Percentiles rank a stretch among this genome's conserved stretches.
phyloP scores from a whole-genome alignment of 1,284 basidiomycete genomes.

The Ustanciosporium gigantosporum region DNA sequence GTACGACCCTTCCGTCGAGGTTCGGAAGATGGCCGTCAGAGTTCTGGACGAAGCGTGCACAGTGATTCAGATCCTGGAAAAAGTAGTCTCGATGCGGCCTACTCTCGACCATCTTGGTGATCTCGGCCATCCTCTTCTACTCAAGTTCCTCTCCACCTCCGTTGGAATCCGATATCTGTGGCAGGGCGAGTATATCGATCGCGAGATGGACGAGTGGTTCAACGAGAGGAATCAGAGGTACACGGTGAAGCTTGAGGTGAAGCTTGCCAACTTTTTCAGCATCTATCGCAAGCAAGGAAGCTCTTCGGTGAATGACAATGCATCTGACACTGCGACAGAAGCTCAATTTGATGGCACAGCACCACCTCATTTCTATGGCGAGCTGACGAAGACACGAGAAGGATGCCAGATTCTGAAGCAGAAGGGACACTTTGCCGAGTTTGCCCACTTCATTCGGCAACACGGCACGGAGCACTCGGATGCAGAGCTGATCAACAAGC shows the following conservation, averaged over 20 bases:
- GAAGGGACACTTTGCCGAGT: slow-evolving; percentile 87
- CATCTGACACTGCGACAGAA: background rate
- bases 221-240: slow-evolving; percentile 79
- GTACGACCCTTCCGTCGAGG: slow-evolving; percentile 86
- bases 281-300: slow-evolving; percentile 64
- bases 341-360: slow-evolving; percentile 72
- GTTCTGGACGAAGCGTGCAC: slow-evolving; percentile 88
- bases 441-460: slow-evolving; percentile 83
- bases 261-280: slow-evolving; percentile 72
- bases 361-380: slow-evolving; percentile 95
- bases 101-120: slow-evolving; percentile 92
- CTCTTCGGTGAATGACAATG: background rate
- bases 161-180: slow-evolving; percentile 89
- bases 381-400: slow-evolving; percentile 91
- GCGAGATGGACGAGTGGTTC: slow-evolving; percentile 95
- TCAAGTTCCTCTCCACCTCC: slow-evolving; percentile 89
- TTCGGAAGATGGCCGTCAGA: slow-evolving; percentile 84
- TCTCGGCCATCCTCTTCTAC: slow-evolving; percentile 80
- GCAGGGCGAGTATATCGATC: slow-evolving; percentile 86
- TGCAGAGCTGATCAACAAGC: slow-evolving; percentile 76
- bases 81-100: slow-evolving; percentile 91
- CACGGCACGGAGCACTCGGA: slow-evolving; percentile 85
- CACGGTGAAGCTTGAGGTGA: slow-evolving; percentile 83
- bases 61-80: slow-evolving; percentile 77
- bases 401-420: slow-evolving; percentile 87